These are phyloP conservation scores for Opeltia flavorubescens DNA, from an alignment of 495 filamentous ascomycete species.

Conservation along the genomic window DNA sequence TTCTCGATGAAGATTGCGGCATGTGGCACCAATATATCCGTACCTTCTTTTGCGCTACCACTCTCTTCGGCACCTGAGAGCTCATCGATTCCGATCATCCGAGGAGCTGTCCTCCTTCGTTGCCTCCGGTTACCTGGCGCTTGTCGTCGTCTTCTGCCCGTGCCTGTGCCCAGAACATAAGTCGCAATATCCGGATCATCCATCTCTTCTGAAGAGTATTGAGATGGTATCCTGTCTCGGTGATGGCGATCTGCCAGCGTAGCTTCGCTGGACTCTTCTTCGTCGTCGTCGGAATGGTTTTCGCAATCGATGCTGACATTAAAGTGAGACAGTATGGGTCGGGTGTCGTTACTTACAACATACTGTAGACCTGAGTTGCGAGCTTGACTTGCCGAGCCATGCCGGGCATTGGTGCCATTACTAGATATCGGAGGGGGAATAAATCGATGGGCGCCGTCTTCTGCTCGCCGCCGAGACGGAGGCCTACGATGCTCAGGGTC, in stretches of 20 bases:
- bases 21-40: constrained; percentile 50
- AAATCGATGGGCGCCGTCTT: constrained; percentile 9
- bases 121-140: constrained; percentile 13
- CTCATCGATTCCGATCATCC: constrained; percentile 8
- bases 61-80: background rate
- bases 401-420: no score
- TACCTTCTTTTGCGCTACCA: background rate
- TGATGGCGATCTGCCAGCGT: constrained; percentile 19
- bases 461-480: constrained; percentile 10
- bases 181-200: constrained; percentile 15
- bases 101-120: constrained; percentile 21
- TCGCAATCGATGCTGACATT: constrained; percentile 37
- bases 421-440: constrained; percentile 15
- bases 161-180: background rate
- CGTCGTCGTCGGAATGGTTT: constrained; percentile 28
- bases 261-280: constrained; percentile 20
- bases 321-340: constrained; percentile 17
- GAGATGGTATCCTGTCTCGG: constrained; percentile 15
- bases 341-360: background rate
- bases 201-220: constrained; percentile 13
- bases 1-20: constrained; percentile 67
- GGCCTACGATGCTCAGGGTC: constrained; percentile 3
- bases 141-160: background rate
- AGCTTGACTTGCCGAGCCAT: no score
- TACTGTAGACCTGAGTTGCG: background rate